Evolutionary conservation across 2,329 filamentous ascomycete species (phyloP), one percentile per base, ranked within the genome.

Genomic region (Rugonectria rugulosa): DNA sequence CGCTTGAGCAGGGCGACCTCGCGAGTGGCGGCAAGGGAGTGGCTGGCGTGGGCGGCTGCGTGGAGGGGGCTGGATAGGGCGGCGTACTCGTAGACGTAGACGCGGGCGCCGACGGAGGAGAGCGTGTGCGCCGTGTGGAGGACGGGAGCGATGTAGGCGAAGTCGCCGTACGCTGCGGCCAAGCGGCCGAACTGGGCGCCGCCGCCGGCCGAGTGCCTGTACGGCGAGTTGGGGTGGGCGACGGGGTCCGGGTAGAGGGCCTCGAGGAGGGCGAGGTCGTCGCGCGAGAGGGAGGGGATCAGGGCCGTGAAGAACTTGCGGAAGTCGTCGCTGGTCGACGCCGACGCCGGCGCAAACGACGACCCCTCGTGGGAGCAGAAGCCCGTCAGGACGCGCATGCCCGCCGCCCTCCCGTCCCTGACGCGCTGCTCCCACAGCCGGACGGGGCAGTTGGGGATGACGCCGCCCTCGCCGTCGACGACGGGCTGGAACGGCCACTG

Each of bases 351-450:
- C 1, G 90, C 82, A 66, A 91, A 91, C 31, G 78, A 70, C 1
- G 85, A 80, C 14, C 88, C 89, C 70, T 92, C 89, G 65, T 91
- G 86, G 32, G 84, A 83, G 71, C 87, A 88, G 75, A 87, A 91
- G 7, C 88, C 88, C 0, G 87, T 90, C 43, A 92, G 73, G 43
- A 91, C 80, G 7, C 66, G 53, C 40, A 56, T 52, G 11, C 11
- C 24, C 26, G 12, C 14, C 2, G 49, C 53, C 6, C 56, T 15
- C 3, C 47, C 53, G 31, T 60, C 47, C 2, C 34, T 36, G 2
- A 52, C n/a, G 19, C 53, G 53, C 36, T 43, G 36, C 27, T 52
- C 29, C 53, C 53, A 56, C 21, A 56, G 42, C 11, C 41, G 42
- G 3, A 56, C 5, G 11, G 53, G 53, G 6, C 29, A 20, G 5